Conservation (phyloP, 2,329 filamentous ascomycete genomes). For the Verticillium alfalfae region DNA sequence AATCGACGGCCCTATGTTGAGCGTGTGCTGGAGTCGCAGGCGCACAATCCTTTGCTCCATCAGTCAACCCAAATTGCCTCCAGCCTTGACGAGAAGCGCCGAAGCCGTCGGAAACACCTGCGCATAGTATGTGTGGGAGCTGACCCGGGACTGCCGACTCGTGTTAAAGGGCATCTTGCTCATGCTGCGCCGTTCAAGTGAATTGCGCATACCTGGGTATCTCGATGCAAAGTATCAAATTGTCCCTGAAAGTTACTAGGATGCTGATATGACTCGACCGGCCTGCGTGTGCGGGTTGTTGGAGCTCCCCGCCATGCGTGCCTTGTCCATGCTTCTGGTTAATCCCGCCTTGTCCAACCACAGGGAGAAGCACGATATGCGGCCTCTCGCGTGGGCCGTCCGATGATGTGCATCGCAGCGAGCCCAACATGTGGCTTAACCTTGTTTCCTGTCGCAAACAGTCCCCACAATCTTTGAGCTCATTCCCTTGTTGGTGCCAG, state of each 20-base stretch:
- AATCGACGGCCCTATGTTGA: background rate
- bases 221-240: too few relatives aligned
- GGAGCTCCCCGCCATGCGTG: background rate
- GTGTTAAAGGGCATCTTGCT: too few relatives aligned
- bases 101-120: background rate
- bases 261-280: background rate
- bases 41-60: background rate
- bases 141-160: too few relatives aligned
- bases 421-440: background rate
- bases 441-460: too few relatives aligned
- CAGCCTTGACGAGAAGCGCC: background rate
- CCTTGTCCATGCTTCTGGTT: background rate
- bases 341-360: background rate
- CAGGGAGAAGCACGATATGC: background rate
- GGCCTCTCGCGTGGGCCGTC: background rate
- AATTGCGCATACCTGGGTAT: too few relatives aligned
- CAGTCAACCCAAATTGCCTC: background rate
- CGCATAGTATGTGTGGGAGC: too few relatives aligned
- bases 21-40: background rate
- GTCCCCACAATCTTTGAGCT: background rate
- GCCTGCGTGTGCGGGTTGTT: background rate
- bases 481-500: background rate
- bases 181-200: too few relatives aligned
- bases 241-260: background rate
- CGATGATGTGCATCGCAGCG: background rate